Conservation (phyloP, 1,139 yeast species). For the Kodamaea ohmeri region DNA sequence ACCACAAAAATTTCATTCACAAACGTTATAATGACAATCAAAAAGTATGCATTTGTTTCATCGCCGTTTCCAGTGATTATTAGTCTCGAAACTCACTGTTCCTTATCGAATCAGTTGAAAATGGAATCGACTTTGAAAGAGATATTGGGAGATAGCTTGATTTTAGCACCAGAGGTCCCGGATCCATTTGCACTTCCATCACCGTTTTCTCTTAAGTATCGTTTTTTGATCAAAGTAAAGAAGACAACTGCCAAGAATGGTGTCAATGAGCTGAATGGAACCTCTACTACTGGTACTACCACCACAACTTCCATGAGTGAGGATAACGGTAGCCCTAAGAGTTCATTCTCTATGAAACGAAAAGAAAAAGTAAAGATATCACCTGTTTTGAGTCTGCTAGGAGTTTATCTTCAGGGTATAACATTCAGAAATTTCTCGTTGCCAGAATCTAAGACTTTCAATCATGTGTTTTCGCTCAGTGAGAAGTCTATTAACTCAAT, state of each 20-base stretch:
- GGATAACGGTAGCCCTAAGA: conserved; percentile 27
- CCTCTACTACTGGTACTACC: conserved; percentile 20
- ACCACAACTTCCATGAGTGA: conserved; percentile 51
- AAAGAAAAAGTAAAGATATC: conserved; percentile 26
- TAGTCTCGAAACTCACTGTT: conserved; percentile 86
- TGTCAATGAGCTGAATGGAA: conserved; percentile 10
- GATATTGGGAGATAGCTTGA: conserved; percentile 57
- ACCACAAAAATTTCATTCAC: conserved; percentile 69
- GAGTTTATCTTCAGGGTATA: conserved; percentile 68
- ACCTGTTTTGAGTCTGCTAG: conserved; percentile 57
- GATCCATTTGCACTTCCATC: conserved; percentile 51
- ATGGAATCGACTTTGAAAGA: conserved; percentile 53
- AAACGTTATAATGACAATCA: conserved; percentile 69
- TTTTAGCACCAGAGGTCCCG: conserved; percentile 37
- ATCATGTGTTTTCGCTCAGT: conserved; percentile 84
- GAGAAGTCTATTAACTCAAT: conserved; percentile 67
- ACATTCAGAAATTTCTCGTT: conserved; percentile 80
- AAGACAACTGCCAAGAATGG: conserved; percentile 27
- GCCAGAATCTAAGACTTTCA: conserved; percentile 77
- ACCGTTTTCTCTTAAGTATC: conserved; percentile 67
- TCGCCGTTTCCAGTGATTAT: conserved; percentile 82
- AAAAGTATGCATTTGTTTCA: conserved; percentile 80
- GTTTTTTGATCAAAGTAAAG: conserved; percentile 75
- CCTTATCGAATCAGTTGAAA: conserved; percentile 56
- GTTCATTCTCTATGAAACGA: conserved; percentile 23